Evolutionary conservation across 345 rosid genomes (phyloP).

Genomic region (Eucalyptus shirleyi): DNA sequence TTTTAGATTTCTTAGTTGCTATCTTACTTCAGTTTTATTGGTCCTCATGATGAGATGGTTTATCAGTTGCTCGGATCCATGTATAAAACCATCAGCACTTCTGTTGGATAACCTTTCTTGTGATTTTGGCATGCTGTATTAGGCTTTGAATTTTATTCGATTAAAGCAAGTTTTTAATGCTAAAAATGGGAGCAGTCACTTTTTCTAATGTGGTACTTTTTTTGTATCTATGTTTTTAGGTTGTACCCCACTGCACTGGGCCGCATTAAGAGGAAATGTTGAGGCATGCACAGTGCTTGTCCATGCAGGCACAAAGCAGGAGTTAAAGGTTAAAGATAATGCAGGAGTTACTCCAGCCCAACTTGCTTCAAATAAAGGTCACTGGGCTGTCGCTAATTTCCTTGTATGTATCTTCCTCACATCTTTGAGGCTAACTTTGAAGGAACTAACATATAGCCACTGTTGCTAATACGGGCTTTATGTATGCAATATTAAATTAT

Average conservation of each 20-base stretch:
- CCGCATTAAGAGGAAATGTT: slow-evolving; percentile 60
- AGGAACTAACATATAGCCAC: not conserved
- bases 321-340: slow-evolving; percentile 60
- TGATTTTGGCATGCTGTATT: not conserved
- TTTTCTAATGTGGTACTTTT: not conserved
- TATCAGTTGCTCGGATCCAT: not conserved
- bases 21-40: not conserved
- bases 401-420: slow-evolving; percentile 55
- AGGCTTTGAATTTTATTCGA: not conserved
- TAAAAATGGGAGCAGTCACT: not conserved
- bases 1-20: not conserved
- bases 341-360: slow-evolving; percentile 77
- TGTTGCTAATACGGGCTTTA: not conserved
- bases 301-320: slow-evolving; percentile 84
- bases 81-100: not conserved
- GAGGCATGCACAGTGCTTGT: slow-evolving; percentile 81
- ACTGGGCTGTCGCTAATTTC: slow-evolving; percentile 68
- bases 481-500: not conserved
- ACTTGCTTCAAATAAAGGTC: slow-evolving; percentile 94
- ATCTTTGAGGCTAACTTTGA: not conserved
- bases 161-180: not conserved
- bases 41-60: not conserved
- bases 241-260: slow-evolving; percentile 98
- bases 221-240: slow-evolving; percentile 29
- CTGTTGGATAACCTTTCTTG: not conserved